Base-by-base conservation (phyloP, 371 early-diverging fungal genomes). In the Mortierella sp. region DNA sequence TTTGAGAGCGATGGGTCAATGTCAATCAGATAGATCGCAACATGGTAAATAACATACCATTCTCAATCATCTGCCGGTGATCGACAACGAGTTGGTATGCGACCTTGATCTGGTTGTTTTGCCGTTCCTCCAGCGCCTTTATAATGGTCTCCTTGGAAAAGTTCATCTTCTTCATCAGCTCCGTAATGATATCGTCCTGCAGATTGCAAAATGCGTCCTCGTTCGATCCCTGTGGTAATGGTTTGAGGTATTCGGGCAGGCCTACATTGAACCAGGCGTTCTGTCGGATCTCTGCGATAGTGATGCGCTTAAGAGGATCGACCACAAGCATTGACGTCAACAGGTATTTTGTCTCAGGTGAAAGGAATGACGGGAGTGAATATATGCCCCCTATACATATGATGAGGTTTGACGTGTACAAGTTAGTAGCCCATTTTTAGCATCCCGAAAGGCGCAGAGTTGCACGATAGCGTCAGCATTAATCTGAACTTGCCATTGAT, bases 291-390 rank as follows among this genome's bases (percentile, higher is more conserved):
- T 98, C 97, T 54, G 93, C 92, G 74, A 99, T 95, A 0, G 98
- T 97, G 77, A 97, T 97, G 44, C 99, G 95, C 84, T 97, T 96
- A 71, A 98, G 87, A 2, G 99, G 99, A 88, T 99, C 98, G 27
- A 99, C 99, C 16, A 96, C 95, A 76, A 99, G 91, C 97, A 99
- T 98, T 8, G 96, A 93, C n/a, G 93, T 90, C 74, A 99, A 82
- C n/a, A 99, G 89, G 7, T 92, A 89, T 77, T 95, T 95, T 24
- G 97, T 95, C 46, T 96, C 97, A 14, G 94, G 90, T 41, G 97
- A 95, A 5, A 99, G 88, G 80, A 95, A 97, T 0, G 95, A 91
- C 0, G 99, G 99, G 82, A 98, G 92, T 2, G 95, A 92, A 86
- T 96, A 99, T 41, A 97, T 95, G 12, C 98, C 98, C 41, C 95